phyloP scores from a whole-genome alignment of 202 grass and related monocot genomes.

The Elaeis oleifera region DNA sequence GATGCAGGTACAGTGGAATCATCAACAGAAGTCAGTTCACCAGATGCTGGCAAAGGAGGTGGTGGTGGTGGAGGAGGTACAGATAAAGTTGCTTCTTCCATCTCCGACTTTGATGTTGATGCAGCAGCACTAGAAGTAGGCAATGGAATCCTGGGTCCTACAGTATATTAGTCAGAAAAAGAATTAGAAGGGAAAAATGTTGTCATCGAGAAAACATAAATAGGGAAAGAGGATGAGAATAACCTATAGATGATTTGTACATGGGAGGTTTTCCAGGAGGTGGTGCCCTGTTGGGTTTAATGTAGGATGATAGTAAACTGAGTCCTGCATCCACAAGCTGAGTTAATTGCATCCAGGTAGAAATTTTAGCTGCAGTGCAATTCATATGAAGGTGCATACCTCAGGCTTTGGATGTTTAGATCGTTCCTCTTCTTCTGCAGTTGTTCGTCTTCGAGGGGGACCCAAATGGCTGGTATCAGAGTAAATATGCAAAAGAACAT shows the following conservation, averaged over 20 bases:
- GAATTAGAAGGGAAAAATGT: background rate
- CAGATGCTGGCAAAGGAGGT: conserved; percentile 57
- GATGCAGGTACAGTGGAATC: conserved; percentile 27
- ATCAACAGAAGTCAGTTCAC: conserved; percentile 37
- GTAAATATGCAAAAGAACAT: conserved; percentile 19
- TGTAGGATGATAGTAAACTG: conserved; percentile 95
- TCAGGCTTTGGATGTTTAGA: conserved; percentile 66
- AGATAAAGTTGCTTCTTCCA: conserved; percentile 63
- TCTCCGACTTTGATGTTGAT: conserved; percentile 63
- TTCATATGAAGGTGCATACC: conserved; percentile 26
- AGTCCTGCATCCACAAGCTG: conserved; percentile 58
- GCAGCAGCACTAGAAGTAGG: conserved; percentile 40
- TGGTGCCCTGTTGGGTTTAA: conserved; percentile 89
- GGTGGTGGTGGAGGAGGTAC: conserved; percentile 69
- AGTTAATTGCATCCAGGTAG: conserved; percentile 20
- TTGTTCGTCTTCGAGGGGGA: conserved; percentile 60
- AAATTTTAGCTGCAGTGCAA: background rate
- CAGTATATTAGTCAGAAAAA: conserved; percentile 19
- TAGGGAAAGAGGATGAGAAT: conserved; percentile 7
- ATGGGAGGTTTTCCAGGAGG: conserved; percentile 98
- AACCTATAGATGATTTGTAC: conserved; percentile 98
- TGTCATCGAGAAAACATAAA: conserved; percentile 15
- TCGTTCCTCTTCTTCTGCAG: conserved; percentile 73
- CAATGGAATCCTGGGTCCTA: conserved; percentile 66
- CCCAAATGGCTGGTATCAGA: conserved; percentile 61